These are phyloP conservation scores for Mucor velutinosus DNA, from an alignment of 371 early-diverging fungal species.

Conservation along the genomic window DNA sequence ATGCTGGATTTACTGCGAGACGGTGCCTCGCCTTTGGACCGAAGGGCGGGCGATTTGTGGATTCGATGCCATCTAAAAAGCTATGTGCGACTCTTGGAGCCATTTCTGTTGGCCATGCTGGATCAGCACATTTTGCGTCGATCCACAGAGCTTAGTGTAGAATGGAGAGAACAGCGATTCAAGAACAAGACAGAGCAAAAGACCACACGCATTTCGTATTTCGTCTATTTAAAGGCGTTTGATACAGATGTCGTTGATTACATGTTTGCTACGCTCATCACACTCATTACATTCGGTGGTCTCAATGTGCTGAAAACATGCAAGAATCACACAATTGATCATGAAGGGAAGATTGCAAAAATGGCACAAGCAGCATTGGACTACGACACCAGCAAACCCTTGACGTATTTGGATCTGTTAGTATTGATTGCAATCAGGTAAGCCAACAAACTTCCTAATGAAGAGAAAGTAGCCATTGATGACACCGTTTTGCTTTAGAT, in stretches of 20 bases:
- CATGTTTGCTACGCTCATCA: slow-evolving; percentile 59
- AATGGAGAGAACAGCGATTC: slow-evolving; percentile 44
- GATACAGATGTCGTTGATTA: slow-evolving; percentile 72
- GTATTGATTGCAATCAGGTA: slow-evolving; percentile 21
- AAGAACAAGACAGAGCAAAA: slow-evolving; percentile 16
- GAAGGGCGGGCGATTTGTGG: slow-evolving; percentile 75
- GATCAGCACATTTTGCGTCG: slow-evolving; percentile 55
- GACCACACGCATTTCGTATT: slow-evolving; percentile 33
- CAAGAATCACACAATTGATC: slow-evolving; percentile 33
- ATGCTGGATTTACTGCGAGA: slow-evolving; percentile 69
- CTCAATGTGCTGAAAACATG: slow-evolving; percentile 59
- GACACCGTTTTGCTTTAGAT: slow-evolving; percentile 26
- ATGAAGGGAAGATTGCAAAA: slow-evolving; percentile 19
- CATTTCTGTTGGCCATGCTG: slow-evolving; percentile 59
- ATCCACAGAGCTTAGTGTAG: slow-evolving; percentile 38
- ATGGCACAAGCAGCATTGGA: slow-evolving; percentile 26
- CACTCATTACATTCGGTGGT: slow-evolving; percentile 61
- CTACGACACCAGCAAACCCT: neutral
- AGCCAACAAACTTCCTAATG: no score
- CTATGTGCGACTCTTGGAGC: slow-evolving; percentile 66
- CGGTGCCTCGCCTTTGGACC: slow-evolving; percentile 56
- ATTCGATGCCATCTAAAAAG: slow-evolving; percentile 66
- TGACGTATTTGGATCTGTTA: slow-evolving; percentile 20
- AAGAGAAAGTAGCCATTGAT: neutral
- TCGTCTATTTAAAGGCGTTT: slow-evolving; percentile 62